phyloP scores from a whole-genome alignment of 2,329 filamentous ascomycete species.

The Neoarthrinium moseri region DNA sequence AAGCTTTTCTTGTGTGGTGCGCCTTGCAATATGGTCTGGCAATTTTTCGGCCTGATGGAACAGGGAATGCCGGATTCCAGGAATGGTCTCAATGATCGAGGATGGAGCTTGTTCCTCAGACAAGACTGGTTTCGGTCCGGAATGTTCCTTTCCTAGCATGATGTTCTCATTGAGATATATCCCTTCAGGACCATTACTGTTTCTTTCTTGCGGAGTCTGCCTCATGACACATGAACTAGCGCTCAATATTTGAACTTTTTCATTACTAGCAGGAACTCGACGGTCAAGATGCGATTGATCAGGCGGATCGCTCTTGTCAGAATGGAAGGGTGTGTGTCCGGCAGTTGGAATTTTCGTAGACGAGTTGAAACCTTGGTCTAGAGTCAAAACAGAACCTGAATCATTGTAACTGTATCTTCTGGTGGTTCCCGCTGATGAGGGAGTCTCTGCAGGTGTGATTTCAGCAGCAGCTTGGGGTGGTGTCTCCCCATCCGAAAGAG shows the following conservation, averaged over 20 bases:
- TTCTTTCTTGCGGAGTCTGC: no score
- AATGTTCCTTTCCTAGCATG: background rate
- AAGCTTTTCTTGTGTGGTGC: no score
- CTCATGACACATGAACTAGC: no score
- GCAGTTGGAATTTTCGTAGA: background rate
- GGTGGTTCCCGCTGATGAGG: background rate
- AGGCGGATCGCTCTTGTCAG: no score
- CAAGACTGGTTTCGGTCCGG: background rate
- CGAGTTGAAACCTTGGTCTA: background rate
- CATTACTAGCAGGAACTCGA: no score
- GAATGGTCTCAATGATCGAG: background rate
- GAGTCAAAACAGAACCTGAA: background rate
- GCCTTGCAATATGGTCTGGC: no score
- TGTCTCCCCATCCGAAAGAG: background rate
- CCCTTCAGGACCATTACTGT: background rate
- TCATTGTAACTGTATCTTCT: background rate
- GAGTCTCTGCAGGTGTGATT: background rate
- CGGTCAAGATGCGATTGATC: no score
- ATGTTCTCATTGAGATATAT: background rate
- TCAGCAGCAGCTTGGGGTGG: background rate
- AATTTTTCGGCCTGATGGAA: conserved; percentile 8
- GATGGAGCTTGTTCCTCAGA: conserved; percentile 5
- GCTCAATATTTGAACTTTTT: no score
- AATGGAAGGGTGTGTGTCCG: background rate
- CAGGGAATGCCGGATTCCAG: conserved; percentile 7